These are phyloP conservation scores for Gleditsia sinensis DNA, from an alignment of 306 rosid genomes.

Conservation along the genomic window DNA sequence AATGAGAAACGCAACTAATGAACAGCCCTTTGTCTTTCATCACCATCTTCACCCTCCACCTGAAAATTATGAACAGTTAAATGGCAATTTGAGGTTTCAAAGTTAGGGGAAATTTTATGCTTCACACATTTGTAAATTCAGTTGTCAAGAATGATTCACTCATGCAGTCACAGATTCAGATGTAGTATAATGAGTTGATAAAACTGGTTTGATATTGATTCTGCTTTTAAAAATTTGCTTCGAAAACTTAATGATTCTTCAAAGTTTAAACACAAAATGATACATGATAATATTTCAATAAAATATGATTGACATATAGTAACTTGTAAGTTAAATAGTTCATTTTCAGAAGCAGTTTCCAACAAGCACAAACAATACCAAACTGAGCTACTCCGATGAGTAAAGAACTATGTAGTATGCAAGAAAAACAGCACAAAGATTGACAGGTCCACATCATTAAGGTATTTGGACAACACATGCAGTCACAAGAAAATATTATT, in stretches of 20 bases:
- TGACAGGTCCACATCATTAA: background rate
- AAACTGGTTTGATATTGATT: background rate
- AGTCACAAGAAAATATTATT: background rate
- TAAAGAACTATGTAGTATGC: background rate
- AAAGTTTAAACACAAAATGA: conserved; percentile 11
- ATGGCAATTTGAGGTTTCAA: conserved; percentile 3
- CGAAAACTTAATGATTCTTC: background rate
- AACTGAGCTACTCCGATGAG: background rate
- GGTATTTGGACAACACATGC: background rate
- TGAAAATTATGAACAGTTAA: conserved; percentile 28
- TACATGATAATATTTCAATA: background rate
- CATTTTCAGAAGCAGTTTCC: background rate
- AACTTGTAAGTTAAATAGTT: background rate
- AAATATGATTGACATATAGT: background rate
- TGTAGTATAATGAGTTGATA: background rate
- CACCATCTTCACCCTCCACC: conserved; percentile 58
- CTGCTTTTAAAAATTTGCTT: background rate
- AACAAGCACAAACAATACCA: background rate
- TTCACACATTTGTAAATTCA: background rate
- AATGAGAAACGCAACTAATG: conserved; percentile 36
- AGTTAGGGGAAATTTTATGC: background rate
- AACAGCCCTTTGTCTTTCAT: conserved; percentile 52
- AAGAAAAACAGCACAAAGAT: background rate
- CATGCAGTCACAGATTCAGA: background rate
- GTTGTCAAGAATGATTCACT: background rate